A percentile compares a stretch with the other conserved stretches of the same genome.
phyloP scores from a whole-genome alignment of 192 early-diverging fungal species.

The Lunasporangiospora selenospora region DNA sequence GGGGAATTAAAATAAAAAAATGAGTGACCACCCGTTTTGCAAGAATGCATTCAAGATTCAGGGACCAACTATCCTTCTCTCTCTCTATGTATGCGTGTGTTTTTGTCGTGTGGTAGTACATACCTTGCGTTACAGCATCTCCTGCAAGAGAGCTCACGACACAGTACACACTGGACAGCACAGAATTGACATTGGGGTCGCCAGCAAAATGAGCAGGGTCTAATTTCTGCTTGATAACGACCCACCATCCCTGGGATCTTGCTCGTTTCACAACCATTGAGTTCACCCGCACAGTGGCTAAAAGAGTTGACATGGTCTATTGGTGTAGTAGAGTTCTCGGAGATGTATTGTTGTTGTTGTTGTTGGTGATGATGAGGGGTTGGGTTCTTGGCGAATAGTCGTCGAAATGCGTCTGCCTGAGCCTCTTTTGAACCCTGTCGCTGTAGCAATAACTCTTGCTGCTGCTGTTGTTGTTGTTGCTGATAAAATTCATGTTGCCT shows the following conservation, averaged over 20 bases:
- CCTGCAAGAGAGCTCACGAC: slow-evolving; percentile 28
- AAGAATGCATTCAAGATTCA: too few species aligned
- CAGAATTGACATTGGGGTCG: slow-evolving; percentile 45
- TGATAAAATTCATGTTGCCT: slow-evolving; percentile 9
- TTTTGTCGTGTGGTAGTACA: too few species aligned
- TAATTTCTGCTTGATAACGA: slow-evolving; percentile 26
- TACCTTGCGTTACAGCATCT: slow-evolving; percentile 33
- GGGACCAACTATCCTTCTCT: too few species aligned
- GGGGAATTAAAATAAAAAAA: too few species aligned
- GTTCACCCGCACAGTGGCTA: slow-evolving; percentile 38
- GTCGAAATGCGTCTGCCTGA: slow-evolving; percentile 21
- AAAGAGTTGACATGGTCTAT: too few species aligned
- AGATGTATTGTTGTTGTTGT: not conserved
- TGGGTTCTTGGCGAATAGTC: slow-evolving; percentile 20
- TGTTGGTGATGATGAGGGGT: not conserved
- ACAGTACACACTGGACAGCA: slow-evolving; percentile 11
- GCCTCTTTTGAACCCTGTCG: slow-evolving; percentile 14
- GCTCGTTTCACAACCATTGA: slow-evolving; percentile 35
- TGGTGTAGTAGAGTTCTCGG: too few species aligned
- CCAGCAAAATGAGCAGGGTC: slow-evolving; percentile 21
- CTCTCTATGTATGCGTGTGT: too few species aligned
- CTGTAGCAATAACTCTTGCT: slow-evolving; percentile 1
- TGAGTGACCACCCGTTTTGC: too few species aligned
- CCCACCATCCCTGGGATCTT: slow-evolving; percentile 35
- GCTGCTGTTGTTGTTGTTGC: slow-evolving; percentile 2